phyloP scores from a whole-genome alignment of 176 grass and related monocot genomes.

The Cenchrus fungigraminus region DNA sequence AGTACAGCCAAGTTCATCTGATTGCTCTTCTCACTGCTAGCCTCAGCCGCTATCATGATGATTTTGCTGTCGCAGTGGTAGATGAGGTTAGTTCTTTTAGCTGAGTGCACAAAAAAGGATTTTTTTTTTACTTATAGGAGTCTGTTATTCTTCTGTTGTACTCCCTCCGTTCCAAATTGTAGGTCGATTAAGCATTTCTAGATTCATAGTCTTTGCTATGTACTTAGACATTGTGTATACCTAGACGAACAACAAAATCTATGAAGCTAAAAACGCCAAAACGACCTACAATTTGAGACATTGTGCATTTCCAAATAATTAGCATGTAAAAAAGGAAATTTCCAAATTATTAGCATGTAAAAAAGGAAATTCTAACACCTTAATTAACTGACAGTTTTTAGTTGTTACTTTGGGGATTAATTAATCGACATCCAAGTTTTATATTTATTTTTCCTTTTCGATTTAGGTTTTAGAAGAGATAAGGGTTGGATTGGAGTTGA shows the following conservation, averaged over 20 bases:
- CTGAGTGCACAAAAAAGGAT: slow-evolving; percentile 2
- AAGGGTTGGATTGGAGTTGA: slow-evolving; percentile 87
- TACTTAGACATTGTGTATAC: too few species aligned
- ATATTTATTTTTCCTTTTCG: slow-evolving; percentile 36
- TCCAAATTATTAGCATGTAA: too few species aligned
- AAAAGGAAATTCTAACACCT: neutral
- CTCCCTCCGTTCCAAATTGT: too few species aligned
- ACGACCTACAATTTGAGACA: too few species aligned
- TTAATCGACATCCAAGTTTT: slow-evolving; percentile 30
- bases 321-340: neutral
- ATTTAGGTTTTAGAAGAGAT: slow-evolving; percentile 97
- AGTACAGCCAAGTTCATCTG: slow-evolving; percentile 94
- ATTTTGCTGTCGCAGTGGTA: slow-evolving; percentile 81
- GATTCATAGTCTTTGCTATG: too few species aligned
- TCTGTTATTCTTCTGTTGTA: neutral
- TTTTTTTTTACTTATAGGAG: neutral
- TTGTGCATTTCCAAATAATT: neutral
- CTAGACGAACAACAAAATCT: too few species aligned
- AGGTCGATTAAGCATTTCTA: too few species aligned
- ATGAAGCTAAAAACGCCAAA: too few species aligned
- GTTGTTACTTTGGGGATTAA: slow-evolving; percentile 26
- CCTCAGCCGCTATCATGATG: slow-evolving; percentile 85
- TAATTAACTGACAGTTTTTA: neutral
- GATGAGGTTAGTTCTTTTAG: slow-evolving; percentile 75
- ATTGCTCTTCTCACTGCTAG: slow-evolving; percentile 91